Evolutionary conservation across 106 monocot species (phyloP).

Genomic region (Dendrobium nobile): DNA sequence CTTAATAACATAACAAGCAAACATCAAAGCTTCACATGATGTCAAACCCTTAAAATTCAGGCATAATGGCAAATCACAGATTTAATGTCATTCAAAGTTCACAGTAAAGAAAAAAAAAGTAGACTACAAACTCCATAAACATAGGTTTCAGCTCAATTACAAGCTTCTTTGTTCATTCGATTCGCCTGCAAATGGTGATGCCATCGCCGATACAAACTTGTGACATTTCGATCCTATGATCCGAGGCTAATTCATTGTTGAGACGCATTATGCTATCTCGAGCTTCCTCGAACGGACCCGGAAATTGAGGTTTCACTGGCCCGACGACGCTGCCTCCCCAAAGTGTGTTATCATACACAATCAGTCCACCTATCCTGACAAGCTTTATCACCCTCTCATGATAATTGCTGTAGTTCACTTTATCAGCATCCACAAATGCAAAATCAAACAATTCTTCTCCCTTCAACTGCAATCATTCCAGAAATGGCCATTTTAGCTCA

Average conservation of each 20-base stretch:
- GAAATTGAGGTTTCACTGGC: conserved; percentile 1
- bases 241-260: conserved; percentile 18
- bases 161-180: neutral
- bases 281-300: no score
- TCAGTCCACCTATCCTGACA: conserved; percentile 55
- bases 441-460: conserved; percentile 55
- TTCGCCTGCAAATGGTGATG: conserved; percentile 6
- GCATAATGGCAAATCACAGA: no score
- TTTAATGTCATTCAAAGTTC: no score
- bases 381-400: conserved; percentile 50
- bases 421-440: conserved; percentile 68
- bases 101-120: no score
- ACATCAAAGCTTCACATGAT: no score
- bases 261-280: conserved; percentile 9
- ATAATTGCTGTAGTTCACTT: conserved; percentile 76
- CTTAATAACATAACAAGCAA: no score
- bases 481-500: no score
- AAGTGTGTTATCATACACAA: conserved; percentile 72
- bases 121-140: no score
- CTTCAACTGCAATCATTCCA: conserved; percentile 17
- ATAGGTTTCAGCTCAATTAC: no score
- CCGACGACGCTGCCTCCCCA: conserved; percentile 51
- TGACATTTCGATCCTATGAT: conserved; percentile 12
- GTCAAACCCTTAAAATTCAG: no score
- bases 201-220: conserved; percentile 10